Percentiles rank a stretch among this genome's conserved stretches.
Evolutionary conservation across 768 basidiomycete genomes (phyloP).

Genomic region (Peribolospora baueri): DNA sequence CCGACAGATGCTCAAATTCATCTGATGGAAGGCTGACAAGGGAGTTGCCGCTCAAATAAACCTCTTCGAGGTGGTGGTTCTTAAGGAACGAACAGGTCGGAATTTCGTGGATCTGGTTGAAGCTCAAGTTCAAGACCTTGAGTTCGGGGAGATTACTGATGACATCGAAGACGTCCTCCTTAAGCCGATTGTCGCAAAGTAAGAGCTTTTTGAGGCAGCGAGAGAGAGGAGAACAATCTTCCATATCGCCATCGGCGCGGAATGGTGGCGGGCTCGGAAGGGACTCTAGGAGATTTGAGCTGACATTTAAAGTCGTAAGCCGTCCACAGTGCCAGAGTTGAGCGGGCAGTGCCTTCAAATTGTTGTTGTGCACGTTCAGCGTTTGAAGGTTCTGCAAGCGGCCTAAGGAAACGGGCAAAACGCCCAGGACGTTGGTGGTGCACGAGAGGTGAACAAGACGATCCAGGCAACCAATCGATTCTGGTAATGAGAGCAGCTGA

Average conservation of each 20-base stretch:
- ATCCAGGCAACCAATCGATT: conserved; percentile 49
- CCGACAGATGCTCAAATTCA: conserved; percentile 47
- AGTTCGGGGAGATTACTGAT: conserved; percentile 55
- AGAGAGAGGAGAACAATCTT: conserved; percentile 29
- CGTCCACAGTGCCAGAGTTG: conserved; percentile 63
- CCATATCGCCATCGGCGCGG: neutral
- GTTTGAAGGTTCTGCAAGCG: conserved; percentile 43
- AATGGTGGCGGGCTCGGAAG: conserved; percentile 39
- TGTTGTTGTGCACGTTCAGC: conserved; percentile 80
- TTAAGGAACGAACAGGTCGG: conserved; percentile 52
- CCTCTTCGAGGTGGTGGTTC: conserved; percentile 44
- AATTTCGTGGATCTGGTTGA: conserved; percentile 79
- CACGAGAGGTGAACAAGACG: conserved; percentile 52
- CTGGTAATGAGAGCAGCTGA: conserved; percentile 55
- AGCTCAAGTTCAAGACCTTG: conserved; percentile 64
- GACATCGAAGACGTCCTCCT: conserved; percentile 50
- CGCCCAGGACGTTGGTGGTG: conserved; percentile 67
- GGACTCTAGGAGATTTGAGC: conserved; percentile 54
- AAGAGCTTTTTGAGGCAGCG: conserved; percentile 51
- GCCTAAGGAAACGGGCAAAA: conserved; percentile 53
- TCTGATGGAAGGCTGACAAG: conserved; percentile 71
- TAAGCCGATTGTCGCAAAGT: conserved; percentile 68
- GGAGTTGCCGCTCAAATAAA: conserved; percentile 90
- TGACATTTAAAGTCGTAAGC: conserved; percentile 51
- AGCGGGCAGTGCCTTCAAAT: conserved; percentile 45